These are phyloP conservation scores for Quercus phellos DNA, from an alignment of 331 rosid genomes.

Conservation along the genomic window DNA sequence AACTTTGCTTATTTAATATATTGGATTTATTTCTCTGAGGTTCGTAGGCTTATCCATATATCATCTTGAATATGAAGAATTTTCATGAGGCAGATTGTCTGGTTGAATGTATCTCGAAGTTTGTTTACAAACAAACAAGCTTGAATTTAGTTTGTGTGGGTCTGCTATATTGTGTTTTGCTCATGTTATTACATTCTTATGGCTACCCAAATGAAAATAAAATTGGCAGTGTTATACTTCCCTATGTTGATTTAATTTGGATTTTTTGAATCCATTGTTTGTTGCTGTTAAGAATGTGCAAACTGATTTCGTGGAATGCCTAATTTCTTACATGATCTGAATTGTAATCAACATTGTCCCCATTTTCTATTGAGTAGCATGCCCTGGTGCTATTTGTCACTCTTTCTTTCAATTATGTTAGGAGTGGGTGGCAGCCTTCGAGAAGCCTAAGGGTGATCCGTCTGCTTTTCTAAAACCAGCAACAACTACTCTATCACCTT, in stretches of 20 bases:
- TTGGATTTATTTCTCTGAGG: not conserved
- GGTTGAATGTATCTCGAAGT: not conserved
- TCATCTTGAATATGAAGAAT: not conserved
- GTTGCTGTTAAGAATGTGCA: not conserved
- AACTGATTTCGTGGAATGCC: conserved; percentile 19
- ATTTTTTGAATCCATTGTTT: not conserved
- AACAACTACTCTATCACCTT: conserved; percentile 85
- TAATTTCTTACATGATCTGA: conserved; percentile 3
- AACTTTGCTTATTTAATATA: not conserved
- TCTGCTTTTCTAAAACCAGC: conserved; percentile 83
- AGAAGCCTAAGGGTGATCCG: conserved; percentile 93
- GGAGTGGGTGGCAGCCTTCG: conserved; percentile 87
- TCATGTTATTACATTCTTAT: not conserved
- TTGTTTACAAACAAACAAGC: not conserved
- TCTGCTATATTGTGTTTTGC: not conserved
- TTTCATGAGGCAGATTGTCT: not conserved
- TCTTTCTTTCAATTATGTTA: conserved; percentile 17
- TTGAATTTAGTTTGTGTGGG: not conserved
- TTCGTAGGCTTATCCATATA: not conserved
- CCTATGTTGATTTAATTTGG: not conserved
- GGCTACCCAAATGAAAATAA: not conserved
- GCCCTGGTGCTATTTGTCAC: conserved; percentile 1
- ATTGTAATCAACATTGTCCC: not conserved
- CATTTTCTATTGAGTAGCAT: not conserved
- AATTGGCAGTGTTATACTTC: not conserved